phyloP scores from a whole-genome alignment of 1,139 yeast species.

The Eremothecium cymbalariae region DNA sequence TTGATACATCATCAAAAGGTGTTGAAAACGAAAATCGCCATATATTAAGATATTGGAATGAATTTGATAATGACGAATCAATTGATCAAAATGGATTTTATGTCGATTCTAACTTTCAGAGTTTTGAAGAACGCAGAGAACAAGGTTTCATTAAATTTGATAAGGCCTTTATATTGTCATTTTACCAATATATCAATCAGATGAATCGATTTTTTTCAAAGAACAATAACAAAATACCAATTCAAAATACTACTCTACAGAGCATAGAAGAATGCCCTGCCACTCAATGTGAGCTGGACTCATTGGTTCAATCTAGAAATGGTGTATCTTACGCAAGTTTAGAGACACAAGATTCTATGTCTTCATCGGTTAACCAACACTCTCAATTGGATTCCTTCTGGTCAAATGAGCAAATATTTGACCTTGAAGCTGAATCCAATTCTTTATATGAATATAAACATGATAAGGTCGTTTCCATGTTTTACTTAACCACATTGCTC shows the following conservation, averaged over 20 bases:
- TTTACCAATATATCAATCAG: conserved; percentile 15
- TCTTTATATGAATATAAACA: conserved; percentile 32
- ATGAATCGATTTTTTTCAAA: conserved; percentile 12
- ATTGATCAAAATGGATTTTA: conserved; percentile 27
- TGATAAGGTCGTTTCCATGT: conserved; percentile 40
- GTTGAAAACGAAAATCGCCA: conserved; percentile 30
- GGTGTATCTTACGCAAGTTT: too few species aligned
- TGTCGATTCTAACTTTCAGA: too few species aligned
- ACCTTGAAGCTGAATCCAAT: conserved; percentile 17
- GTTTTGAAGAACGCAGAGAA: too few species aligned
- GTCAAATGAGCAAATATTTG: conserved; percentile 5
- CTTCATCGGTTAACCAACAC: neutral
- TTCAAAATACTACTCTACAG: too few species aligned
- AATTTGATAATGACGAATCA: conserved; percentile 55
- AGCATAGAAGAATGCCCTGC: too few species aligned
- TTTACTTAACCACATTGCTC: conserved; percentile 38
- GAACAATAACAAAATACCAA: too few species aligned
- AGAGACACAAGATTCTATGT: too few species aligned
- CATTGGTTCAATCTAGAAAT: too few species aligned
- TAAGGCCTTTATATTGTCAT: conserved; percentile 21
- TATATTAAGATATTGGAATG: conserved; percentile 56
- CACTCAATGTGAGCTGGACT: too few species aligned
- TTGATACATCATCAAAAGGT: too few species aligned
- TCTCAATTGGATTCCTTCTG: too few species aligned
- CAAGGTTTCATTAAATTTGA: conserved; percentile 23